phyloP scores from a whole-genome alignment of 495 filamentous ascomycete species.

The Neurospora sp. region DNA sequence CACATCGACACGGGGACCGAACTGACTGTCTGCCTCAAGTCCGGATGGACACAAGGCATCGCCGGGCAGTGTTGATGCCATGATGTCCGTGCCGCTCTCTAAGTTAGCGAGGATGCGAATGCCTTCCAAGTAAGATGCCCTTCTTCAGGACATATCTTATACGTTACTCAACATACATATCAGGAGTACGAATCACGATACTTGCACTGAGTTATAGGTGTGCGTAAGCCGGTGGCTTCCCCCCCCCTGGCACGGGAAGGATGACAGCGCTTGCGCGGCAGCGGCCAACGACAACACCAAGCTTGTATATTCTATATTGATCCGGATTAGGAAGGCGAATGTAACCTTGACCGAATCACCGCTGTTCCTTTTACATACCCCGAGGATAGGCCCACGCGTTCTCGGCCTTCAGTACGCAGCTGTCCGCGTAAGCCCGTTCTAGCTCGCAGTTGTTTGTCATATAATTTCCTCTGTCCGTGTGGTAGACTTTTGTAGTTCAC shows the following conservation, averaged over 20 bases:
- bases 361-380: background rate
- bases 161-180: background rate
- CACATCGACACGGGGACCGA: constrained; percentile 21
- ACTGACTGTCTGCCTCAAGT: constrained; percentile 3
- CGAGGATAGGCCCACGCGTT: background rate
- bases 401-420: background rate
- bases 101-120: background rate
- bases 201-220: background rate
- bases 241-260: background rate
- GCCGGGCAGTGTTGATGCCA: background rate
- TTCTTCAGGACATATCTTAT: background rate
- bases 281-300: background rate
- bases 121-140: background rate
- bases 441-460: background rate
- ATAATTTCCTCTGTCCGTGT: background rate
- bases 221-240: background rate
- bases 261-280: background rate
- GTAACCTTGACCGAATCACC: background rate
- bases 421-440: background rate
- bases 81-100: background rate
- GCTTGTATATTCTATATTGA: background rate
- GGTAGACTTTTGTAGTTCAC: background rate
- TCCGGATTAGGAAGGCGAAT: background rate
- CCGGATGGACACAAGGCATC: background rate
- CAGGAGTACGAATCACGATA: background rate